phyloP scores from a whole-genome alignment of 352 stramenopile species.

The Phytopythium mirpurense region DNA sequence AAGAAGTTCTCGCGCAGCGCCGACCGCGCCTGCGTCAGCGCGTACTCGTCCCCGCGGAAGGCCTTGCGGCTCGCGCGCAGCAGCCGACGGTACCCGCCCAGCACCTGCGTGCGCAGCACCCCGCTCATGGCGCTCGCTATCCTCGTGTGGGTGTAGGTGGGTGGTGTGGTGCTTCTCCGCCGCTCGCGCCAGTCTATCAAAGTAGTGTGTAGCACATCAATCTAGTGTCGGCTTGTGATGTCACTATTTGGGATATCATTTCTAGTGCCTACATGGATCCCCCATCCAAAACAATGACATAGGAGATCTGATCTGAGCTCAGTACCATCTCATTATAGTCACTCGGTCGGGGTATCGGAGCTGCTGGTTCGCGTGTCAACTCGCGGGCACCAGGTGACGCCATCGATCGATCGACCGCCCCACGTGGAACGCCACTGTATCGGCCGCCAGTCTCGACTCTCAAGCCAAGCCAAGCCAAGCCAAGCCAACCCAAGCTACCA shows the following conservation, averaged over 20 bases:
- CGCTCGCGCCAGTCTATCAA: too few relatives aligned
- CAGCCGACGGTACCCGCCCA: conserved; percentile 73
- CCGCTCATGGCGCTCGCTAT: neutral
- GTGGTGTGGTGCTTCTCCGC: too few relatives aligned
- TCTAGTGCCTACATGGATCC: too few relatives aligned
- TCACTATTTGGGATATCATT: too few relatives aligned
- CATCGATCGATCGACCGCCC: too few relatives aligned
- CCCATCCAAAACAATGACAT: too few relatives aligned
- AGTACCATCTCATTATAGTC: neutral
- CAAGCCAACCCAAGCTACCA: too few relatives aligned
- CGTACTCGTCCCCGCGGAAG: conserved; percentile 67
- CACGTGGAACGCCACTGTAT: neutral
- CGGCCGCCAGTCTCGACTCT: too few relatives aligned
- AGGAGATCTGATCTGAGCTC: too few relatives aligned
- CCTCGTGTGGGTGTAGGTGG: too few relatives aligned
- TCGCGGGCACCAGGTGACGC: conserved; percentile 12
- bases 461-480: too few relatives aligned
- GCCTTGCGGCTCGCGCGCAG: conserved; percentile 66
- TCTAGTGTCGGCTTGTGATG: too few relatives aligned
- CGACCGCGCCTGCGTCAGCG: conserved; percentile 45
- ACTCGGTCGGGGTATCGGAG: neutral
- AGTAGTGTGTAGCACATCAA: neutral
- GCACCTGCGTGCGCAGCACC: conserved; percentile 52
- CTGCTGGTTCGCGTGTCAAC: neutral
- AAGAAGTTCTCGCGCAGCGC: conserved; percentile 69